phyloP scores from a whole-genome alignment of 2,329 filamentous ascomycete genomes.

The Paraphaeosphaeria minitans region DNA sequence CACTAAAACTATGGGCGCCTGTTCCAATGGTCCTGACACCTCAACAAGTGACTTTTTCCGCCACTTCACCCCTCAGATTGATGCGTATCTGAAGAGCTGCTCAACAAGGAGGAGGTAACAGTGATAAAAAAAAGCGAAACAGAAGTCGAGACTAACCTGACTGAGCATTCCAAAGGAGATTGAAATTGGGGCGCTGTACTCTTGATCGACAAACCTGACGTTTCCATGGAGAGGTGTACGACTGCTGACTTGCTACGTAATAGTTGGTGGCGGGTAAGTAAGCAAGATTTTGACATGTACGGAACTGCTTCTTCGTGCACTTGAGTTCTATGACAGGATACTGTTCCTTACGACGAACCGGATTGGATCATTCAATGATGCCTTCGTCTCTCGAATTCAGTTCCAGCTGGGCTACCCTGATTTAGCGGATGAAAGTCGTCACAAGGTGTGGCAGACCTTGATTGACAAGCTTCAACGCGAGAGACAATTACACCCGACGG shows the following conservation, averaged over 20 bases:
- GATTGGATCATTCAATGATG: constrained; percentile 74
- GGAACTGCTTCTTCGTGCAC: constrained; percentile 28
- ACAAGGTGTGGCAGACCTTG: constrained; percentile 31
- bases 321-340: constrained; percentile 50
- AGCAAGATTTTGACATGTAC: neutral
- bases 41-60: no score
- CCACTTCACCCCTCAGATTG: no score
- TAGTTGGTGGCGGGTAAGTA: constrained; percentile 16
- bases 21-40: no score
- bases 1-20: no score
- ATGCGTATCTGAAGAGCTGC: no score
- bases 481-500: constrained; percentile 9
- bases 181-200: constrained; percentile 45
- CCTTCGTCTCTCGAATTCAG: constrained; percentile 85
- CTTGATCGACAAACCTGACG: constrained; percentile 56
- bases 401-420: constrained; percentile 71
- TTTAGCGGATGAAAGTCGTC: constrained; percentile 20
- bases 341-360: constrained; percentile 45
- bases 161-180: constrained; percentile 23
- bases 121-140: no score
- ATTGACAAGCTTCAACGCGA: constrained; percentile 23
- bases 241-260: constrained; percentile 24
- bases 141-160: constrained; percentile 13
- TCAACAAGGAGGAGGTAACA: no score
- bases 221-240: constrained; percentile 22